Evolutionary conservation across 2,329 filamentous ascomycete species (phyloP), one percentile per base, ranked within the genome.

Genomic region (Dactylellina leptospora): DNA sequence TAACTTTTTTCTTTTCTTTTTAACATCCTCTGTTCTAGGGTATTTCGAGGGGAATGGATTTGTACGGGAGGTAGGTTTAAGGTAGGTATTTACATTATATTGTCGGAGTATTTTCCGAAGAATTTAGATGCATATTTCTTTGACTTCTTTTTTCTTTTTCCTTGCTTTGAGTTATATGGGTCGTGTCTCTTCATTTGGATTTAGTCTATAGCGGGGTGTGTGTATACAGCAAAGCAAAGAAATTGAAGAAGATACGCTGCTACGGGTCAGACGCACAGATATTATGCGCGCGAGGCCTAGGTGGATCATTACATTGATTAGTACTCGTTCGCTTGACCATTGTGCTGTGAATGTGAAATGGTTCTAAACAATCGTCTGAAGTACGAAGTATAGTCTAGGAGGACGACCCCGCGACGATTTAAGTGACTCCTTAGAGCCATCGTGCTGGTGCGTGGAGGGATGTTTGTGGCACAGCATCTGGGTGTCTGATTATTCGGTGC

Each of bases 171-270:
- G 38, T 42, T 42, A 42, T 8, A 10, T 10, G 38, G 8, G n/a
- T 42, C n/a, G 9, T 9, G 9, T 42, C n/a, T 42, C 4, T 42
- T 42, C 4, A 10, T 42, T 42, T 42, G 9, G n/a, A 6, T 16
- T 9, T 9, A 18, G 38, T 42, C 18, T 42, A 42, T 42, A 18
- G 38, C n/a, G 47, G 47, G 4, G 13, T 51, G 23, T 47, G 30
- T 50, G 45, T 50, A 50, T 27, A 50, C 22, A 50, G 45, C 45
- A 28, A 50, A 27, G 5, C 20, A 23, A n/a, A n/a, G n/a, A n/a
- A n/a, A n/a, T n/a, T n/a, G n/a, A n/a, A n/a, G n/a, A n/a, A n/a
- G n/a, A n/a, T n/a, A n/a, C n/a, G n/a, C n/a, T n/a, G 18, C 20
- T n/a, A 4, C 20, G n/a, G n/a, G n/a, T 6, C 3, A 8, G 13